A percentile compares a stretch with the other conserved stretches of the same genome.
Conservation (phyloP, 441 rosid genomes). For the Eutrema salsugineum region DNA sequence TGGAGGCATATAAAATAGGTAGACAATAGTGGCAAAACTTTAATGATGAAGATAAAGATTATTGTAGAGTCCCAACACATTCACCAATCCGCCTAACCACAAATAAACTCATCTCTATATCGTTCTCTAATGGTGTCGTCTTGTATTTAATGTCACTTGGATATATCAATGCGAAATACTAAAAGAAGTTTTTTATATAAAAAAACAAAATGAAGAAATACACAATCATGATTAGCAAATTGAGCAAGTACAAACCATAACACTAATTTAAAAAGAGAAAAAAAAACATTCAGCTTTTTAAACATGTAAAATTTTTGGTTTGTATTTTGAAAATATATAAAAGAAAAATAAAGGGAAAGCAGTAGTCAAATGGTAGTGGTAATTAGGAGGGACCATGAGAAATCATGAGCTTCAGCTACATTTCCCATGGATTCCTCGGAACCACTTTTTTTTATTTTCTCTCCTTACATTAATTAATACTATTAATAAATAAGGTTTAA, state of each 20-base stretch:
- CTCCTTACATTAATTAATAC: background rate
- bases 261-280: too few relatives aligned
- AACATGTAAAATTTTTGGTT: too few relatives aligned
- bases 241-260: background rate
- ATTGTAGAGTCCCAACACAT: slow-evolving; percentile 35
- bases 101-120: slow-evolving; percentile 22
- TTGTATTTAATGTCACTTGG: slow-evolving; percentile 17
- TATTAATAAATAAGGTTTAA: slow-evolving; percentile 1
- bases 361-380: slow-evolving; percentile 13
- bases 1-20: slow-evolving; percentile 16
- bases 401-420: slow-evolving; percentile 30
- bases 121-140: background rate
- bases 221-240: background rate
- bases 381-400: slow-evolving; percentile 25
- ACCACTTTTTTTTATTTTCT: slow-evolving; percentile 8
- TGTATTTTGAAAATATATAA: background rate
- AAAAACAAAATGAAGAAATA: background rate
- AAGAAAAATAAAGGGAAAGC: background rate
- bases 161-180: too few relatives aligned
- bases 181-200: too few relatives aligned
- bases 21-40: slow-evolving; percentile 29
- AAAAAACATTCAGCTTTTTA: background rate
- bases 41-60: slow-evolving; percentile 49
- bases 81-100: slow-evolving; percentile 29
- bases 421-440: slow-evolving; percentile 32